Percentiles rank a stretch among this genome's conserved stretches.
Evolutionary conservation across 768 basidiomycete genomes (phyloP).

Genomic region (Pleurotus salmoneostramineus): DNA sequence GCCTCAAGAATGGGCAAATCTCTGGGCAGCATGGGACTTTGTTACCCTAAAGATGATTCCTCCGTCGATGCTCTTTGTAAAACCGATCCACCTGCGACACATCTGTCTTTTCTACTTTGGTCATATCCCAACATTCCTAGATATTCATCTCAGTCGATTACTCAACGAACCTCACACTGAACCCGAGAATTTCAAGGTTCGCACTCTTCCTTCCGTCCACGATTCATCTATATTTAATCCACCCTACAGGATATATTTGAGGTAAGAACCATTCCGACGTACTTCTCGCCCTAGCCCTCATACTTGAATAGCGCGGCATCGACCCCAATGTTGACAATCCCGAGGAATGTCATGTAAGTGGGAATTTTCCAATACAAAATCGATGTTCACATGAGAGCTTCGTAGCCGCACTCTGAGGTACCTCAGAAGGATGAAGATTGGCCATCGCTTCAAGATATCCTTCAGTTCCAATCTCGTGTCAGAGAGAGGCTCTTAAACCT

Average conservation of each 20-base stretch:
- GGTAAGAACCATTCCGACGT: constrained; percentile 27
- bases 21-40: constrained; percentile 91
- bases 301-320: constrained; percentile 74
- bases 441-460: constrained; percentile 70
- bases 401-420: constrained; percentile 84
- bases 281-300: background rate
- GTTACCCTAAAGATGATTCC: constrained; percentile 86
- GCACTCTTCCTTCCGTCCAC: constrained; percentile 8
- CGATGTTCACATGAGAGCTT: background rate
- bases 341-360: constrained; percentile 72
- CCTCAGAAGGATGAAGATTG: constrained; percentile 80
- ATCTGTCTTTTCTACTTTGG: constrained; percentile 94
- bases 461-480: constrained; percentile 76
- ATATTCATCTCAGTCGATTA: constrained; percentile 80
- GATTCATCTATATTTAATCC: constrained; percentile 1
- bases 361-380: too few species aligned
- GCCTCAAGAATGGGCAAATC: constrained; percentile 70
- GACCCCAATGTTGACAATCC: constrained; percentile 95
- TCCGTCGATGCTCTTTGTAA: constrained; percentile 76
- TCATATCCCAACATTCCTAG: constrained; percentile 90
- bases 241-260: constrained; percentile 66
- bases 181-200: constrained; percentile 74
- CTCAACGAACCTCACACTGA: constrained; percentile 78
- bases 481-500: constrained; percentile 66
- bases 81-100: constrained; percentile 91